phyloP scores from a whole-genome alignment of 306 rosid species.

The Cotoneaster glaucophyllus region DNA sequence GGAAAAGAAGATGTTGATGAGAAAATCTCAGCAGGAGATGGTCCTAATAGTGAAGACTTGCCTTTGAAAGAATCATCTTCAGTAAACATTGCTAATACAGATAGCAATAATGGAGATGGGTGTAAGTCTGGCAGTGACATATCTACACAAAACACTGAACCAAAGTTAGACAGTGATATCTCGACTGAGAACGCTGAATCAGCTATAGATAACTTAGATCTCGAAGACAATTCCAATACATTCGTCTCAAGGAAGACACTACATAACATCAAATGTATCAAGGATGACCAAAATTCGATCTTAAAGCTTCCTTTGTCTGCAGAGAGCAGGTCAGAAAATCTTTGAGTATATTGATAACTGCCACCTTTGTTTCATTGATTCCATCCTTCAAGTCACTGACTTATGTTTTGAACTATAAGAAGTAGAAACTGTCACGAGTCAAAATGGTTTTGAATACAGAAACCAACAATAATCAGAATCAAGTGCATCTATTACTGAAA shows the following conservation, averaged over 20 bases:
- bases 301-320: conserved; percentile 28
- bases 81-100: conserved; percentile 18
- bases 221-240: conserved; percentile 25
- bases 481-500: background rate
- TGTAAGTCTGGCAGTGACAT: conserved; percentile 27
- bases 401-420: background rate
- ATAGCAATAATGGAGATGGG: conserved; percentile 29
- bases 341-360: background rate
- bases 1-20: conserved; percentile 23
- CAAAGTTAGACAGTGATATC: conserved; percentile 28
- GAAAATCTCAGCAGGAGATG: conserved; percentile 19
- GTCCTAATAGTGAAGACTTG: conserved; percentile 24
- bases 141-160: conserved; percentile 20
- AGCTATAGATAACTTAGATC: conserved; percentile 27
- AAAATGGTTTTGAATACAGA: background rate
- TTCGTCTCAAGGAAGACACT: conserved; percentile 25
- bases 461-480: conserved; percentile 5
- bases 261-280: conserved; percentile 18
- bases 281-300: conserved; percentile 30
- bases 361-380: background rate
- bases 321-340: conserved; percentile 44
- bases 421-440: conserved; percentile 18
- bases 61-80: conserved; percentile 33
- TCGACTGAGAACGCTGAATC: conserved; percentile 21
- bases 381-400: background rate